A percentile compares a stretch with the other conserved stretches of the same genome.
These are phyloP conservation scores for Coniochaeta sp. DNA, from an alignment of 2,329 filamentous ascomycete species.

Conservation along the genomic window DNA sequence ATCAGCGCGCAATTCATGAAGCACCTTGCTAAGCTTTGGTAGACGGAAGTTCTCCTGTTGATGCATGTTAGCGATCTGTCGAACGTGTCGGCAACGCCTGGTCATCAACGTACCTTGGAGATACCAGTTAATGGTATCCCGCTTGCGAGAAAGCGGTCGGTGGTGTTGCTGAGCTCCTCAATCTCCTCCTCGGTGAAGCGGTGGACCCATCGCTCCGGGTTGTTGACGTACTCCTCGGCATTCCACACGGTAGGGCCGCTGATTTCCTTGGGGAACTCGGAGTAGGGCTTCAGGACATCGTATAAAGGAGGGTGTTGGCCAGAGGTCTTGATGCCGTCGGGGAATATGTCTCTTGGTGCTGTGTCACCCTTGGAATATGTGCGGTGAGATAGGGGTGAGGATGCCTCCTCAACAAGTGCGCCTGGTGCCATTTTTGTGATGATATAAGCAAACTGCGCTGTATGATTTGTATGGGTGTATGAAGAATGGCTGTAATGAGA, in stretches of 20 bases:
- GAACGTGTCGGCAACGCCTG: too few relatives aligned
- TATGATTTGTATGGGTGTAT: neutral
- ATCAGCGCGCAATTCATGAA: constrained; percentile 30
- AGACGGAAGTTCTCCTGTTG: constrained; percentile 34
- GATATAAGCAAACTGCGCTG: neutral
- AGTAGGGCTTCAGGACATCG: constrained; percentile 57
- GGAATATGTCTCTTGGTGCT: constrained; percentile 31
- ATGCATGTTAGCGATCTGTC: neutral
- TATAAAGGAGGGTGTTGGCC: constrained; percentile 68
- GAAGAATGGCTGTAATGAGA: neutral
- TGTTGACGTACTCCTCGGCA: constrained; percentile 53
- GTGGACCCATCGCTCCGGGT: constrained; percentile 67
- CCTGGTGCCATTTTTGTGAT: constrained; percentile 11
- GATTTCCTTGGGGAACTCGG: constrained; percentile 64
- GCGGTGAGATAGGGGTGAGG: constrained; percentile 3
- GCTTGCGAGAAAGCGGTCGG: constrained; percentile 61
- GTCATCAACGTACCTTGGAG: constrained; percentile 17
- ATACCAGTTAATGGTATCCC: constrained; percentile 67
- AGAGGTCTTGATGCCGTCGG: constrained; percentile 44
- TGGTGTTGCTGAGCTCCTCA: constrained; percentile 56
- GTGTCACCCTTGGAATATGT: constrained; percentile 21
- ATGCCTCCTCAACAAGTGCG: constrained; percentile 6
- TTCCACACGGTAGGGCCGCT: constrained; percentile 68
- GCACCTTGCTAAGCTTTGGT: constrained; percentile 28
- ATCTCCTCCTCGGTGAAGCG: constrained; percentile 60